Base-by-base conservation (phyloP, 129 eudicot species). In the Oenanthe sinensis region DNA sequence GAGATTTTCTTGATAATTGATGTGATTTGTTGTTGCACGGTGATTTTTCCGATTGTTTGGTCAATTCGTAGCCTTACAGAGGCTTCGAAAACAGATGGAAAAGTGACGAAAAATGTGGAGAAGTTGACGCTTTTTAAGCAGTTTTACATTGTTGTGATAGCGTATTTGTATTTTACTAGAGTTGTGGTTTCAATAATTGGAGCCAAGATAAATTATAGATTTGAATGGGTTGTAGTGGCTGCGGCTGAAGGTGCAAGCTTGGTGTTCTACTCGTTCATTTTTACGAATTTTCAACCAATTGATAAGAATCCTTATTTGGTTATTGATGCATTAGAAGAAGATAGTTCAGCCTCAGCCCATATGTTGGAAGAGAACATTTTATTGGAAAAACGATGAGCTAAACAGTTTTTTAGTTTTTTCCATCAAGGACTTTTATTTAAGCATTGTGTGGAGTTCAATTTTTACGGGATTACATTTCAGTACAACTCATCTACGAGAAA, bases 11-110 rank as follows among this genome's bases (percentile, higher is more conserved):
- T 86, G 74, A 71, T 83, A 4, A 78, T 86, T 0, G 89, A 83
- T 40, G 65, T 86, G 17, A 54, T 86, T 39, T 83, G 87, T 76
- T 86, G 85, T 60, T 78, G 85, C 52, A 71, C 80, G 0, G 81
- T 86, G 11, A 68, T 86, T 30, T 78, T 83, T 40, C 89, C 89
- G 8, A 83, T 86, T 15, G 77, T 81, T 39, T 83, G 85, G 89
- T 86, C 87, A 9, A 83, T 86, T 17, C 55, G 81, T 15, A 74
- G 79, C 70, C 45, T 86, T 13, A 14, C 50, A 13, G 85, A 81
- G 68, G 85, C 81, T 3, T 83, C 89, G 1, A 86, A 77, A 37
- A 81, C 44, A 0, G 87, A 86, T 44, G 89, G 87, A 19, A 83
- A 81, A 44, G 80, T 83, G 3, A 85, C 85, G 8, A 71, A 37